Percentiles rank a stretch among this genome's conserved stretches.
These are phyloP conservation scores for Royoungia palumana DNA, from an alignment of 768 basidiomycete genomes.

Conservation along the genomic window DNA sequence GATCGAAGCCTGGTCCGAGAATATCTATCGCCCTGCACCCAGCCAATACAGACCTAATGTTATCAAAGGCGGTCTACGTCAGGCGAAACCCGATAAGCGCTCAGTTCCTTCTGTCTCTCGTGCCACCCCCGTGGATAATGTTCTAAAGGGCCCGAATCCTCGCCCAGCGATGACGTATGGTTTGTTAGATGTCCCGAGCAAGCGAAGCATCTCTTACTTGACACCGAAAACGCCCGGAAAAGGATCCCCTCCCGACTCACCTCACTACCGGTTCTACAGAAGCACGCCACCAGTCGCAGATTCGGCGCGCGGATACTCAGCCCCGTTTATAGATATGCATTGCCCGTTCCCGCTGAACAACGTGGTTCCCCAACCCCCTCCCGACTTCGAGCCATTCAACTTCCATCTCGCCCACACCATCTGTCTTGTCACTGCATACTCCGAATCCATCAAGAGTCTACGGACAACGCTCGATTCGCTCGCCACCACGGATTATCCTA, in stretches of 20 bases:
- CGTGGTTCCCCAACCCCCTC: conserved; percentile 89
- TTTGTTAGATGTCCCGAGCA: conserved; percentile 61
- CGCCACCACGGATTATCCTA: conserved; percentile 97
- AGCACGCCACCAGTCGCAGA: conserved; percentile 77
- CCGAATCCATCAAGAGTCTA: conserved; percentile 93
- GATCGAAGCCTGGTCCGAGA: conserved; percentile 95
- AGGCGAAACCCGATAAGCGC: conserved; percentile 51
- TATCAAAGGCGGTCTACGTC: conserved; percentile 57
- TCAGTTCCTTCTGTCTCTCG: conserved; percentile 63
- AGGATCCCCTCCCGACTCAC: conserved; percentile 70
- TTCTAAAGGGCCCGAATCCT: conserved; percentile 48
- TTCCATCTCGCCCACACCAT: conserved; percentile 94
- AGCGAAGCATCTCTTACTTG: conserved; percentile 55
- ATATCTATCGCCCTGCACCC: conserved; percentile 93
- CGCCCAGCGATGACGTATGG: conserved; percentile 66
- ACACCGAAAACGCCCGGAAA: conserved; percentile 38
- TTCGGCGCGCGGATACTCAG: conserved; percentile 25
- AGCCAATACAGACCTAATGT: conserved; percentile 89
- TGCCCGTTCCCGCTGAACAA: conserved; percentile 93
- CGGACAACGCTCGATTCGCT: conserved; percentile 98
- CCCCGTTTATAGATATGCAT: conserved; percentile 58
- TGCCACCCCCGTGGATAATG: conserved; percentile 69
- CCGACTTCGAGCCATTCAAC: conserved; percentile 92
- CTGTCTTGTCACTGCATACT: conserved; percentile 96
- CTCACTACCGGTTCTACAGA: conserved; percentile 67